Conservation (phyloP, 2,329 filamentous ascomycete genomes). For the Oidium heveae region DNA sequence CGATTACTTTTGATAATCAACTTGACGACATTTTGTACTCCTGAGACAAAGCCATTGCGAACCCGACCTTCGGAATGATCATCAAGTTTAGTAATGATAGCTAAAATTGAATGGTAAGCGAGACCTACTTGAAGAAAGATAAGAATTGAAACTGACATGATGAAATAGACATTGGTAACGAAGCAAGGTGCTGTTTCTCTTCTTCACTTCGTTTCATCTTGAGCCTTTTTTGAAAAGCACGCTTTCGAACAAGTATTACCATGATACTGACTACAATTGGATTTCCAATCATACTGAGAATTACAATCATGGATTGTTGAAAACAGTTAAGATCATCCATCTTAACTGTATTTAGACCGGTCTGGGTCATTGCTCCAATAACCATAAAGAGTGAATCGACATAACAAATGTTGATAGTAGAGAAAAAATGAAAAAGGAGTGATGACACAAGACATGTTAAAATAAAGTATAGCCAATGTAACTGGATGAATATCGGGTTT, state of each 20-base stretch:
- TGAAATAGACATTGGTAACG: too few species aligned
- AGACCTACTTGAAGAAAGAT: not conserved
- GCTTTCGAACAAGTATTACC: constrained; percentile 33
- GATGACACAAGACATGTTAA: constrained; percentile 27
- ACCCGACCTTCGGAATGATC: not conserved
- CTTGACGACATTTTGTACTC: not conserved
- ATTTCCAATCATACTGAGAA: constrained; percentile 39
- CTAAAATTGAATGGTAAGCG: not conserved
- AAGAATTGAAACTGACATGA: too few species aligned
- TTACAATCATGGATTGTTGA: constrained; percentile 39
- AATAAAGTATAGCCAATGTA: constrained; percentile 45
- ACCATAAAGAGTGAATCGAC: constrained; percentile 41
- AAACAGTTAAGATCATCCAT: constrained; percentile 37
- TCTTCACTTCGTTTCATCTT: constrained; percentile 11
- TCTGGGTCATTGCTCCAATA: constrained; percentile 39
- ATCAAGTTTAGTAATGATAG: not conserved
- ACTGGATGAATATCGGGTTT: constrained; percentile 30
- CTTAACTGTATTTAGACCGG: constrained; percentile 43
- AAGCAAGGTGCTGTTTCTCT: not conserved
- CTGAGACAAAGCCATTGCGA: not conserved
- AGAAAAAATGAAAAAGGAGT: constrained; percentile 33
- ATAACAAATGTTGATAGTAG: constrained; percentile 27
- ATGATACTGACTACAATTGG: constrained; percentile 40
- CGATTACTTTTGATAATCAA: not conserved
- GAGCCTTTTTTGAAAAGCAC: constrained; percentile 26